Conservation (phyloP, 441 rosid genomes). For the Biscutella laevigata region DNA sequence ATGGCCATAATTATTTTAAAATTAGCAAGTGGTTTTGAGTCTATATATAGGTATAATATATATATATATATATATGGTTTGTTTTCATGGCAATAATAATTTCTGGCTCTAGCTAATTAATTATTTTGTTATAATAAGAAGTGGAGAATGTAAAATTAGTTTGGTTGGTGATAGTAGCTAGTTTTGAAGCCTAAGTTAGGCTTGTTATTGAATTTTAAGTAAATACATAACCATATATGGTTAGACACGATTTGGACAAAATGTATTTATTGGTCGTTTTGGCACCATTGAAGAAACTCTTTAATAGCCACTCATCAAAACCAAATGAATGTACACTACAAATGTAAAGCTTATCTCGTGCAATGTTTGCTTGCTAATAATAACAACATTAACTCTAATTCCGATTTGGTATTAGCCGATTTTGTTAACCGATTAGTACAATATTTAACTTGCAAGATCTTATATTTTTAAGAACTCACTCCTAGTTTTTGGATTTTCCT, state of each 20-base stretch:
- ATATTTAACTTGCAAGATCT: neutral
- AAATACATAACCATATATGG: neutral
- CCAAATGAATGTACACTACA: neutral
- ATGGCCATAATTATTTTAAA: conserved; percentile 13
- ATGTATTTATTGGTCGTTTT: neutral
- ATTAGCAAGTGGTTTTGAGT: conserved; percentile 4
- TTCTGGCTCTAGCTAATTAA: neutral
- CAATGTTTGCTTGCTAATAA: neutral
- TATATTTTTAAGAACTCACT: neutral
- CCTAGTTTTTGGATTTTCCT: neutral
- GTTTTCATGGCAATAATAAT: neutral
- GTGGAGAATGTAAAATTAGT: neutral
- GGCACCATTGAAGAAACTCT: conserved; percentile 8
- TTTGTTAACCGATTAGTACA: neutral
- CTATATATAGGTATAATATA: too few relatives aligned
- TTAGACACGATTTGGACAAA: neutral
- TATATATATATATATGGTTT: too few relatives aligned
- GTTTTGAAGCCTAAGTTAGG: conserved; percentile 25
- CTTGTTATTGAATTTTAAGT: conserved; percentile 1
- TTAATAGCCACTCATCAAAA: conserved; percentile 4
- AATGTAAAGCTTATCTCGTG: conserved; percentile 5
- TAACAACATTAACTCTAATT: neutral
- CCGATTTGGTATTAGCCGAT: too few relatives aligned
- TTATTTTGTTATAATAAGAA: neutral
- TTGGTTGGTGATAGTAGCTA: conserved; percentile 20